Evolutionary conservation across 441 rosid genomes (phyloP), one percentile per base, ranked within the genome.

Genomic region (Gossypium davidsonii): DNA sequence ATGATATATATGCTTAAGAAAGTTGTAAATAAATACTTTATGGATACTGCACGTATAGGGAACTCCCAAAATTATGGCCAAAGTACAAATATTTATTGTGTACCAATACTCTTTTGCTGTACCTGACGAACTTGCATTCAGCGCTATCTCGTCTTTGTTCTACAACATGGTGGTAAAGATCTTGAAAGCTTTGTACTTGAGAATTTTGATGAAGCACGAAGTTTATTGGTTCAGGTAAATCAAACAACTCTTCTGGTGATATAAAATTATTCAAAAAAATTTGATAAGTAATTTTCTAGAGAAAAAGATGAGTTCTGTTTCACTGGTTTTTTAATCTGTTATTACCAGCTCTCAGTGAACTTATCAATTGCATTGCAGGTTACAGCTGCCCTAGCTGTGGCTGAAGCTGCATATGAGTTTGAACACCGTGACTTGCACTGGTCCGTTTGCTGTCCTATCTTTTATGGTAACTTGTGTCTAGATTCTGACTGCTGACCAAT

Each of bases 351-450:
- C 60, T 3, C 52, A 39, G 65, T 15, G 5, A 44, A 57, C 64
- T 57, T 37, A 70, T 37, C 46, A 18, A 12, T 71, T 63, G 75
- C 78, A 71, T 73, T 81, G 64, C 79, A 95, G 99, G 96, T 91
- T 78, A 86, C 89, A 17, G 90, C 86, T 83, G 97, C 87, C 69
- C 76, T 95, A 68, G 99, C 97, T 12, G 92, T 91, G 79, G 92
- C 99, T 77, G 99, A 95, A 89, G 90, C 86, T 81, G 97, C 96
- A 65, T 95, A 84, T 78, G 98, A 91, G 83, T 95, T 95, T 17
- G 99, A 95, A 81, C 97, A 92, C 67, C 90, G 98, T 6, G 97
- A 93, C 77, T 81, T 95, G 74, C 98, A 95, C 81, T 95, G 97
- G 99, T 95, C 9, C 74, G 73, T 56, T 76, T 70, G 62, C 44